These are phyloP conservation scores for Gnomoniopsis smithogilvyi DNA, from an alignment of 2,329 filamentous ascomycete species.

Conservation along the genomic window DNA sequence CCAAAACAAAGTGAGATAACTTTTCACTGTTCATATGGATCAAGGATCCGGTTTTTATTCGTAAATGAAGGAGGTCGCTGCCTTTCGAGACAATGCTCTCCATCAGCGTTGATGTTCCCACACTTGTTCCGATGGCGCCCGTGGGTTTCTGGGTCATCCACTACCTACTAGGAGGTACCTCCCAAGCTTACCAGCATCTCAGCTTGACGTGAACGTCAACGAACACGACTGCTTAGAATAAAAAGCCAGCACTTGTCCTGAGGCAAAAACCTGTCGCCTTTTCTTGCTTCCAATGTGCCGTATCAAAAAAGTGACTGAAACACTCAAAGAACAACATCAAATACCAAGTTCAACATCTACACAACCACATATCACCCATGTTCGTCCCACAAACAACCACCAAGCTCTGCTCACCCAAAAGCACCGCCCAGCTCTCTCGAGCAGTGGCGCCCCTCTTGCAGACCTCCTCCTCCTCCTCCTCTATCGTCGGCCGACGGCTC, in stretches of 20 bases:
- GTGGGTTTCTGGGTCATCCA: neutral
- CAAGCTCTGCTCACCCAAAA: constrained; percentile 26
- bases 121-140: neutral
- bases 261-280: too few species aligned
- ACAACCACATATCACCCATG: constrained; percentile 21
- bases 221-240: neutral
- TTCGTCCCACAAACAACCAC: constrained; percentile 25
- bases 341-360: too few species aligned
- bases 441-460: constrained; percentile 19
- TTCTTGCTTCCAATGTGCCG: too few species aligned
- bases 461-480: constrained; percentile 12
- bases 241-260: too few species aligned
- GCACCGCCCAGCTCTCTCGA: constrained; percentile 25
- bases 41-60: constrained; percentile 10
- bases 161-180: neutral
- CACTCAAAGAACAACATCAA: too few species aligned
- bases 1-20: neutral
- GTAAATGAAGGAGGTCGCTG: constrained; percentile 5
- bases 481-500: constrained; percentile 25
- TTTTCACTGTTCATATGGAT: neutral
- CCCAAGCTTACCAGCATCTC: neutral
- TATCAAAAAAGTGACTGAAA: too few species aligned
- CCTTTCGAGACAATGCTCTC: constrained; percentile 2
- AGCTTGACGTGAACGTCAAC: neutral
- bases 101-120: neutral